Evolutionary conservation across 2,329 filamentous ascomycete genomes (phyloP).

Genomic region (Microdochium trichocladiopsis): DNA sequence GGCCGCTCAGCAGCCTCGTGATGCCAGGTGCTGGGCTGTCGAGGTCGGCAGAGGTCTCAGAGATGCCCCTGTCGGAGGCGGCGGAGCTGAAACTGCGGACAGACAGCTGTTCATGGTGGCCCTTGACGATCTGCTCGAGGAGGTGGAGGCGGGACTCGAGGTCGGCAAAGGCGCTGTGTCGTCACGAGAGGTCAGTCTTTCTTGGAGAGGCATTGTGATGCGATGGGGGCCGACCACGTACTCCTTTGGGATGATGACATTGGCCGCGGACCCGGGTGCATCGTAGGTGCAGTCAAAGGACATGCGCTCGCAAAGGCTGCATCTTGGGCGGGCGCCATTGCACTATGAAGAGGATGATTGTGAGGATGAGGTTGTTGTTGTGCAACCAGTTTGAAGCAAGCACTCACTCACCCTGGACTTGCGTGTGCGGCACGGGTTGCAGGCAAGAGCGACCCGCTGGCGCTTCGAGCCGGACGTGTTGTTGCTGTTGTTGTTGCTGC

Average conservation of each 20-base stretch:
- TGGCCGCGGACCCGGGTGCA: background rate
- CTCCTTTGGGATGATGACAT: background rate
- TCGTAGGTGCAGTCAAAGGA: constrained; percentile 1
- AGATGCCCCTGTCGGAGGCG: background rate
- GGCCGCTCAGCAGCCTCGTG: no score
- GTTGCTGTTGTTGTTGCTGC: no score
- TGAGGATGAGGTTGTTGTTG: background rate
- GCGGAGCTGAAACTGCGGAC: background rate
- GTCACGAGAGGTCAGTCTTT: background rate
- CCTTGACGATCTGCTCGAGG: background rate
- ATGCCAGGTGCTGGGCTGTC: background rate
- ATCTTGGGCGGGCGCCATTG: background rate
- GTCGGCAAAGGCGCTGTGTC: background rate
- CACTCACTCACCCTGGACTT: background rate
- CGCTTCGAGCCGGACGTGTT: background rate
- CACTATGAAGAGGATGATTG: background rate
- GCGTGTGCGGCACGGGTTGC: background rate
- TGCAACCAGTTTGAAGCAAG: no score
- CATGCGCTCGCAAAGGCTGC: background rate
- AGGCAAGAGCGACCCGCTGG: background rate
- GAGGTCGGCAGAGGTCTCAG: background rate
- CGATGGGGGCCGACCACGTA: background rate
- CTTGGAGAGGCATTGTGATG: background rate
- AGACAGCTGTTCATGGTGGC: background rate
- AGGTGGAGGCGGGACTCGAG: background rate